Evolutionary conservation across 2,329 filamentous ascomycete species (phyloP), one percentile per base, ranked within the genome.

Genomic region (Venturia oleaginea): DNA sequence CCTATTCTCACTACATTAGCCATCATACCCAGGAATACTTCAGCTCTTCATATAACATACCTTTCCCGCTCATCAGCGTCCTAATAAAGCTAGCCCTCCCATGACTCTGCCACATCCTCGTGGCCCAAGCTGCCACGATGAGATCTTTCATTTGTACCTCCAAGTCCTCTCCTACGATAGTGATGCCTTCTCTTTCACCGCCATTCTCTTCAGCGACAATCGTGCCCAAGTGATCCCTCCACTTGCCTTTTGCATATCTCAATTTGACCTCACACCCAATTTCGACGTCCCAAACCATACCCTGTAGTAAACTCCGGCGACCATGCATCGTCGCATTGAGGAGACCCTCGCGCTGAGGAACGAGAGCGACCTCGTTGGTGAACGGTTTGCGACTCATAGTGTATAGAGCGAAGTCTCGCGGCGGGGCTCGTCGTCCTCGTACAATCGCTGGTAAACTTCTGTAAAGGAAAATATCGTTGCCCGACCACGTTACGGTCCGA

Each of bases 391-490:
- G 60, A 24, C 64, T 64, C 62, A 65, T 57, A 19, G 30, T 51
- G 54, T 65, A 65, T 4, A 65, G 62, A 11, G 65, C 59, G 10
- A 59, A 30, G 30, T 65, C 64, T 22, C 61, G 43, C 24, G 60
- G 38, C n/a, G 60, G 59, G n/a, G 40, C 24, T 30, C 34, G 43
- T 61, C 54, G n/a, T 24, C 32, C 43, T 57, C 34, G 51, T 34
- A 22, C 17, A 22, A 38, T 40, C 22, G 55, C 55, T 17, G 64
- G 64, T 11, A 64, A 24, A n/a, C 34, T 46, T 64, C 65, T 46
- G 34, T 17, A 46, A 10, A 65, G 64, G 30, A 38, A 65, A 7
- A 65, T 65, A 15, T 65, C 64, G 51, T 65, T 65, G 61, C 64
- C 64, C n/a, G 27, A 32, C 64, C 64, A 65, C n/a, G 64, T 64